Conservation (phyloP, 2,329 filamentous ascomycete genomes). For the Drechslera avenae region DNA sequence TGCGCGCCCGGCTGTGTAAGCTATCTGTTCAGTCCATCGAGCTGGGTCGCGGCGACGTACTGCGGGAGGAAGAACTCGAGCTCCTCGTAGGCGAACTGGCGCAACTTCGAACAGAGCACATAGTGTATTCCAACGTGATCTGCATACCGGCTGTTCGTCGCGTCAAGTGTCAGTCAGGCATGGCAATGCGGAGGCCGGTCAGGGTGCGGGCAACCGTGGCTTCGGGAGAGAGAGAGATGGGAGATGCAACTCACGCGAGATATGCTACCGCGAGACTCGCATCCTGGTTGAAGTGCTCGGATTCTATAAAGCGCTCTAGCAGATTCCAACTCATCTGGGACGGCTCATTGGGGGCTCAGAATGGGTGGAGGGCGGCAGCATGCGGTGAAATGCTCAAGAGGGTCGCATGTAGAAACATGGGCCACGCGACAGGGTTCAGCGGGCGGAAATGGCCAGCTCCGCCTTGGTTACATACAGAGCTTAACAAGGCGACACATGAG, state of each 20-base stretch:
- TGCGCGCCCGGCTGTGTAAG: conserved; percentile 32
- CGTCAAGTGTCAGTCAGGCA: conserved; percentile 18
- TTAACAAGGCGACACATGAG: conserved; percentile 3
- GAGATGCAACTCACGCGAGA: conserved; percentile 70
- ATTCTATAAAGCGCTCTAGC: conserved; percentile 88
- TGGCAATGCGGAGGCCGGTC: conserved; percentile 9
- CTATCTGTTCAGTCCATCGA: conserved; percentile 48
- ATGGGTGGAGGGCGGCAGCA: conserved; percentile 22
- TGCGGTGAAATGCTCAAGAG: conserved; percentile 24
- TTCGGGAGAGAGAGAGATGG: conserved; percentile 22
- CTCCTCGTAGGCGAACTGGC: conserved; percentile 87
- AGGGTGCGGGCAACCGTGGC: conserved; percentile 33
- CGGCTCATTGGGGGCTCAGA: conserved; percentile 46
- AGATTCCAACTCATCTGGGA: conserved; percentile 72
- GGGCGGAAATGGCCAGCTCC: conserved; percentile 17
- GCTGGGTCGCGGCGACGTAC: conserved; percentile 31
- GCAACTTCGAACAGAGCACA: conserved; percentile 85
- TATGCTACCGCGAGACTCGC: conserved; percentile 88
- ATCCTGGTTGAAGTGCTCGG: conserved; percentile 91
- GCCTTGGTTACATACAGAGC: conserved; percentile 7
- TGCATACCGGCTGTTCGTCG: conserved; percentile 71
- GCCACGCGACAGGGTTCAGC: conserved; percentile 22
- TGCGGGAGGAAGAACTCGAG: conserved; percentile 89
- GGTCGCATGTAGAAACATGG: conserved; percentile 25
- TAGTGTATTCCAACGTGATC: conserved; percentile 90